Evolutionary conservation across 2,329 filamentous ascomycete genomes (phyloP).

Genomic region (Hymenoscyphus occultus): DNA sequence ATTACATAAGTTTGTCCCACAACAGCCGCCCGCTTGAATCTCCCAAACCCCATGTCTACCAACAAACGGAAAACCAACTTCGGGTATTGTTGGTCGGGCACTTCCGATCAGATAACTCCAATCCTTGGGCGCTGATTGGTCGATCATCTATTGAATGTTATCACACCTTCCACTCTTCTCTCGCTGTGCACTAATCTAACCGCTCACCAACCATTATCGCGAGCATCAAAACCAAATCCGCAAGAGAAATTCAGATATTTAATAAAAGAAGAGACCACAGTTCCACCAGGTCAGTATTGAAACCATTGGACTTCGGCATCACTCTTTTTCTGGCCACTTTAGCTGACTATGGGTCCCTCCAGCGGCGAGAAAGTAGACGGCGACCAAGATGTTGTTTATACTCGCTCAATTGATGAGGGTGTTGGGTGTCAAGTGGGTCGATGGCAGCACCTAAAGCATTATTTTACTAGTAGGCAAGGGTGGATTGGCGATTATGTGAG

Average conservation of each 20-base stretch:
- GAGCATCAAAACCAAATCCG: neutral
- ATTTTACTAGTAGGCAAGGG: slow-evolving; percentile 38
- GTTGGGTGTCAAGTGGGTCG: slow-evolving; percentile 10
- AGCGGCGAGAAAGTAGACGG: slow-evolving; percentile 22
- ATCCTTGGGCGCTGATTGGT: slow-evolving; percentile 21
- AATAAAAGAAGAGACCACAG: neutral
- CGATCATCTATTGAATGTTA: slow-evolving; percentile 22
- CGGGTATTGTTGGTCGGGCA: slow-evolving; percentile 7
- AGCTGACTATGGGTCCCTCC: slow-evolving; percentile 4
- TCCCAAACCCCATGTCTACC: no score
- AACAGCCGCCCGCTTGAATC: no score
- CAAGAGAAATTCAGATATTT: neutral
- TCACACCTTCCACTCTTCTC: slow-evolving; percentile 20
- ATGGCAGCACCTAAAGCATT: slow-evolving; percentile 34
- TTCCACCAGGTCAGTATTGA: slow-evolving; percentile 6
- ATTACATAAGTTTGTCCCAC: no score
- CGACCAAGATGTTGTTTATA: slow-evolving; percentile 22
- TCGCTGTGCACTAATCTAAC: neutral
- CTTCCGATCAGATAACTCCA: slow-evolving; percentile 26
- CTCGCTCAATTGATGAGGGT: slow-evolving; percentile 19
- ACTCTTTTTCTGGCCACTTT: neutral
- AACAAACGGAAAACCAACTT: no score
- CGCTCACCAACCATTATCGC: slow-evolving; percentile 1
- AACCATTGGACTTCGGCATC: slow-evolving; percentile 9
- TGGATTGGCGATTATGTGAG: slow-evolving; percentile 42